Base-by-base conservation (phyloP, 306 rosid species). In the Medicago lupulina region DNA sequence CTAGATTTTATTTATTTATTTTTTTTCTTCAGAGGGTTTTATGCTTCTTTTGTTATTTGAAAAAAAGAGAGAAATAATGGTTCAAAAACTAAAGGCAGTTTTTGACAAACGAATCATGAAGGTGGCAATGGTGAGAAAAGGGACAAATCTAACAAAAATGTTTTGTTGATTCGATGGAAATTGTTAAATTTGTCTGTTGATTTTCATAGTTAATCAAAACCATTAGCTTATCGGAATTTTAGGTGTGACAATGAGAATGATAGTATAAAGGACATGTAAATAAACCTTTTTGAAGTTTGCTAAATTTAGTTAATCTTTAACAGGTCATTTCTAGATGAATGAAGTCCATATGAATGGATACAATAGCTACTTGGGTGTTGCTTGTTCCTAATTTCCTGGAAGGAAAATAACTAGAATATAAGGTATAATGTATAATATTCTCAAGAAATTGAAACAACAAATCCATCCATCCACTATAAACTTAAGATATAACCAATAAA, bases 171-270 rank as follows among this genome's bases (percentile, higher is more conserved):
- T 81, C 73, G 67, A 82, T 78, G 91, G 89, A 79, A 76, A 36
- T 62, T 81, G 79, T 62, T 61, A 61, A 61, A 31, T 61, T 82
- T 77, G 63, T 21, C 49, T 50, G 28, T 79, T 77, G 46, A 69
- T 76, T 77, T 67, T 43, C 31, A 67, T 73, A 74, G 39, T 71
- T 43, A 84, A 86, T 76, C 75, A 70, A 73, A 76, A 83, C 87
- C 94, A 86, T 82, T 74, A 84, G 67, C 50, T 64, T 3, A 25
- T 86, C 97, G 85, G 76, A 77, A 75, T 67, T 84, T 83, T 40
- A 87, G 97, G 89, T 57, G 69, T 73, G 86, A 78, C 79, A 78
- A 64, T 55, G 28, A 14, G 43, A 51, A 41, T 17, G 54, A 74
- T 36, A 39, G 19, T 61, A 61, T 50, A 67, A 73, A 80, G 9